phyloP scores from a whole-genome alignment of 495 filamentous ascomycete genomes.

The Daldinia bambusicola region DNA sequence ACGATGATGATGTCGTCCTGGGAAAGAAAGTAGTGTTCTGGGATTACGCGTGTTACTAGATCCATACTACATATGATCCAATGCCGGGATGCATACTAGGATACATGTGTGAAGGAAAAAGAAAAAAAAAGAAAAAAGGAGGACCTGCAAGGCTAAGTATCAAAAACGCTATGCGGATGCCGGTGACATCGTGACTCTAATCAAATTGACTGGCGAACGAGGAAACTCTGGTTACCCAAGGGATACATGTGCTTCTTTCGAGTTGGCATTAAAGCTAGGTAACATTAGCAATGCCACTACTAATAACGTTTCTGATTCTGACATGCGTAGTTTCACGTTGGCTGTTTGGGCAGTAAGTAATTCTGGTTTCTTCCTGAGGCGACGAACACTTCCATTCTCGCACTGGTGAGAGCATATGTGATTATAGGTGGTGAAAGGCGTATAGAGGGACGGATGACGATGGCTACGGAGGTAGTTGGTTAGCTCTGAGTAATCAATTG shows the following conservation, averaged over 20 bases:
- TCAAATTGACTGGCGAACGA: slow-evolving; percentile 3
- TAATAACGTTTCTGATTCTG: slow-evolving; percentile 1
- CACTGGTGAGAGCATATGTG: background rate
- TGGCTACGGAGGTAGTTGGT: no score
- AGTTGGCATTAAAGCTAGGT: slow-evolving; percentile 2
- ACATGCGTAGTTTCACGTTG: background rate
- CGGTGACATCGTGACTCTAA: slow-evolving; percentile 1
- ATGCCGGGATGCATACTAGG: no score
- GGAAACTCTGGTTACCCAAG: slow-evolving; percentile 2
- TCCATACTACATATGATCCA: background rate
- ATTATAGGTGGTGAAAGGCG: background rate
- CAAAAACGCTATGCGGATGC: background rate
- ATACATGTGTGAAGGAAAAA: background rate
- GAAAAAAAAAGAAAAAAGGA: background rate
- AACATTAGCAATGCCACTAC: slow-evolving; percentile 6
- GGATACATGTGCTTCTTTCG: slow-evolving; percentile 1
- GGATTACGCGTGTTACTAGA: background rate
- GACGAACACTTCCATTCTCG: background rate
- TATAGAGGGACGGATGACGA: background rate
- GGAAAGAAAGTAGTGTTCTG: background rate
- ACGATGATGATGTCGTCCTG: background rate
- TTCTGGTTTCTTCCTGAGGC: background rate
- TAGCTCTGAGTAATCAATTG: background rate
- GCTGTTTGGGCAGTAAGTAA: slow-evolving; percentile 15
- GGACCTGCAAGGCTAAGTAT: background rate